Conservation (phyloP, 2,329 filamentous ascomycete species). For the Arthrobotrys iridis region DNA sequence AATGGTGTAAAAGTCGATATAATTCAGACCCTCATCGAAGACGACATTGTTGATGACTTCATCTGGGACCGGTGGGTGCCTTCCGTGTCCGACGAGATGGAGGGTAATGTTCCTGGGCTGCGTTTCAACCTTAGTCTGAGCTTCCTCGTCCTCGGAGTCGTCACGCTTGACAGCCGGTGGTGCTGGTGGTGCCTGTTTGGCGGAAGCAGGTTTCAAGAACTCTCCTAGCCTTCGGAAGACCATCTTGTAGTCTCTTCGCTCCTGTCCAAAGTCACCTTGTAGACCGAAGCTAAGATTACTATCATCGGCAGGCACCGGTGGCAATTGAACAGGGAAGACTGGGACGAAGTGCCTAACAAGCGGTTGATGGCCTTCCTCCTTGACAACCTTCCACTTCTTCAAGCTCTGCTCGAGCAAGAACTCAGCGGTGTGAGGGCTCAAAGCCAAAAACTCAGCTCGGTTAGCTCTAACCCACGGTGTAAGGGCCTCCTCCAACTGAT, state of each 20-base stretch:
- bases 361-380: conserved; percentile 41
- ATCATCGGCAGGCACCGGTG: conserved; percentile 27
- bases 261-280: conserved; percentile 59
- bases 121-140: conserved; percentile 23
- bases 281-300: conserved; percentile 57
- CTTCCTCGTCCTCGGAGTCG: conserved; percentile 42
- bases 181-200: neutral
- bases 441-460: conserved; percentile 57
- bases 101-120: conserved; percentile 54
- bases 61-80: conserved; percentile 56
- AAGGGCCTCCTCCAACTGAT: conserved; percentile 53
- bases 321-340: conserved; percentile 58
- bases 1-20: conserved; percentile 59
- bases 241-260: conserved; percentile 57
- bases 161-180: conserved; percentile 12
- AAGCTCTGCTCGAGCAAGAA: conserved; percentile 56
- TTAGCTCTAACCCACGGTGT: conserved; percentile 56
- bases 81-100: conserved; percentile 57
- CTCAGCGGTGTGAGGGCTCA: conserved; percentile 58
- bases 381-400: conserved; percentile 55
- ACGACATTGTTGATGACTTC: conserved; percentile 56
- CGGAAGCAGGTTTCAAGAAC: conserved; percentile 54
- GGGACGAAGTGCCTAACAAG: conserved; percentile 57
- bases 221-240: conserved; percentile 57
- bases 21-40: conserved; percentile 57